Conservation (phyloP, 805 yeast species). For the Metschnikowia colocasiae region DNA sequence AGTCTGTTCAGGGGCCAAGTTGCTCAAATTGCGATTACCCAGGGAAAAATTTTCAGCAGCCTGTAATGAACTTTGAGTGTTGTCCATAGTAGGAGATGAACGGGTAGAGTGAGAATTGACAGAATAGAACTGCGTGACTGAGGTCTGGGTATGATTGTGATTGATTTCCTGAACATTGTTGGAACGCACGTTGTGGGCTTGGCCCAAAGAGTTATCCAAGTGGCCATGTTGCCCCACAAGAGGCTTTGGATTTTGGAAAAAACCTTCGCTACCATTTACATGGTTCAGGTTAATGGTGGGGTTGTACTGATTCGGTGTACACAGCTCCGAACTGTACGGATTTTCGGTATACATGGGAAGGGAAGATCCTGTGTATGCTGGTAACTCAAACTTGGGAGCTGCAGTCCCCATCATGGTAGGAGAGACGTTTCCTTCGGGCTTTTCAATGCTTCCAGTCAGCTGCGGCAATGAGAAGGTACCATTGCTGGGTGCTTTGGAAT, state of each 20-base stretch:
- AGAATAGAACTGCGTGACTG: not conserved
- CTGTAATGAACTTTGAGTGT: not conserved
- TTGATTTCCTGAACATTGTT: not conserved
- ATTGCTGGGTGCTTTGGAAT: not conserved
- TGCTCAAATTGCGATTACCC: not conserved
- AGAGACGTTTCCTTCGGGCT: not conserved
- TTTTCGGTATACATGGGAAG: not conserved
- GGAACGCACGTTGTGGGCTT: not conserved
- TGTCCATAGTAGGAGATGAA: not conserved
- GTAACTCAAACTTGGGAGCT: not conserved
- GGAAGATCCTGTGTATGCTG: not conserved
- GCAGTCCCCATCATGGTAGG: not conserved
- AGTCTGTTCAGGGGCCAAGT: not conserved
- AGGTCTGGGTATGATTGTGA: not conserved
- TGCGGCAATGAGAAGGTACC: not conserved
- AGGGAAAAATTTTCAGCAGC: not conserved
- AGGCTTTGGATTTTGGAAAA: not conserved
- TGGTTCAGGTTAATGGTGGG: not conserved
- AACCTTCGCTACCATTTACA: not conserved
- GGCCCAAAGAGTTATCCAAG: not conserved
- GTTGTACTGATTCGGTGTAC: not conserved
- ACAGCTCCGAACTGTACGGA: not conserved
- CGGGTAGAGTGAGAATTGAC: not conserved
- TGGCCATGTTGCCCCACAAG: not conserved
- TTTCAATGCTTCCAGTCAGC: not conserved